A percentile compares a stretch with the other conserved stretches of the same genome.
Conservation (phyloP, 768 basidiomycete genomes). For the Trametes sanguinea region DNA sequence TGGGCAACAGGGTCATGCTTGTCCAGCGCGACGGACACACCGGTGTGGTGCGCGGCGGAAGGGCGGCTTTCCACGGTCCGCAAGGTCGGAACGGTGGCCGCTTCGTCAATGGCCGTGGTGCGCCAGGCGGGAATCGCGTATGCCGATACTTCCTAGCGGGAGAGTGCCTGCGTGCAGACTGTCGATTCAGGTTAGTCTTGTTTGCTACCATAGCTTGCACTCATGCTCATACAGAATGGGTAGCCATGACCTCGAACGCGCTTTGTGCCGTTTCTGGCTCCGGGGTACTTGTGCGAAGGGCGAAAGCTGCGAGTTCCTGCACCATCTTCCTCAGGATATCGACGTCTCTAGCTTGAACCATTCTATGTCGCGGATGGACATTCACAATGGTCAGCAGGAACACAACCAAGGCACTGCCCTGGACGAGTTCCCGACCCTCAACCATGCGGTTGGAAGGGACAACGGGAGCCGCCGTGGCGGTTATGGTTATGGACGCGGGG, state of each 20-base stretch:
- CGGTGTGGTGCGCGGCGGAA: slow-evolving; percentile 43
- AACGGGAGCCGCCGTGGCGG: slow-evolving; percentile 43
- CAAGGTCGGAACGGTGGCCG: slow-evolving; percentile 37
- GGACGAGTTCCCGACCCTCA: slow-evolving; percentile 76
- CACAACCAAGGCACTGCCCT: slow-evolving; percentile 38
- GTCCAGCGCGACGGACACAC: slow-evolving; percentile 56
- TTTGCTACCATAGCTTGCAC: not conserved
- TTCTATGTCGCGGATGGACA: slow-evolving; percentile 65
- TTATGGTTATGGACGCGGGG: slow-evolving; percentile 36
- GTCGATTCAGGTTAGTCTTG: slow-evolving; percentile 85
- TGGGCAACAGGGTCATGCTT: slow-evolving; percentile 69
- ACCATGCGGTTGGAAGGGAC: slow-evolving; percentile 30
- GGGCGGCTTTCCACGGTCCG: slow-evolving; percentile 38
- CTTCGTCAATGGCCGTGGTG: slow-evolving; percentile 56
- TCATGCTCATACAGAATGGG: not conserved
- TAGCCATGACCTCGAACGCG: slow-evolving; percentile 94
- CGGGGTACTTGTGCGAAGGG: slow-evolving; percentile 97
- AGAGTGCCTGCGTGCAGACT: slow-evolving; percentile 94
- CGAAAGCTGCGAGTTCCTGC: slow-evolving; percentile 94
- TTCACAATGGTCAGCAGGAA: slow-evolving; percentile 50
- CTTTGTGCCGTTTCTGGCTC: slow-evolving; percentile 96
- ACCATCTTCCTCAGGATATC: slow-evolving; percentile 84
- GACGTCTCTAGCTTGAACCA: slow-evolving; percentile 72
- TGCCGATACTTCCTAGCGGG: slow-evolving; percentile 97
- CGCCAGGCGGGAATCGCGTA: slow-evolving; percentile 70